Conservation (phyloP, 495 filamentous ascomycete genomes). For the Neurospora sp. region DNA sequence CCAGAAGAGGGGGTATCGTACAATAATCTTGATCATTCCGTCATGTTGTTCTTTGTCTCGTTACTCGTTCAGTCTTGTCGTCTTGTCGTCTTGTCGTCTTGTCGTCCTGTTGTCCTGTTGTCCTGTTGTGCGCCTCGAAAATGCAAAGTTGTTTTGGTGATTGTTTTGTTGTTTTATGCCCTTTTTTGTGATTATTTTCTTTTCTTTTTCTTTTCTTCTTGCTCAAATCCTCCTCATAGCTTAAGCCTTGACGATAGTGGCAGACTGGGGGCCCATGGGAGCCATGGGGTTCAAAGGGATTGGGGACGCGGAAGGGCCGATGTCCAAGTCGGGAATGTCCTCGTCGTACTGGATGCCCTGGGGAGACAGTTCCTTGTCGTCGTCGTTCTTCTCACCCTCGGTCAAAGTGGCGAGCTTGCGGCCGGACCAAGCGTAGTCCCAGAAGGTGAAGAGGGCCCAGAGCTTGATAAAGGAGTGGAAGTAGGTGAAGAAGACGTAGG, state of each 20-base stretch:
- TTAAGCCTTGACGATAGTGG: neutral
- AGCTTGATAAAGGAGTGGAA: slow-evolving; percentile 53
- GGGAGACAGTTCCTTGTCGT: neutral
- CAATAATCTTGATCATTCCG: neutral
- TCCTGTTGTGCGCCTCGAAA: neutral
- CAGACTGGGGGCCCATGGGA: neutral
- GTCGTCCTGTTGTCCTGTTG: neutral
- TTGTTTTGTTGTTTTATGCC: neutral
- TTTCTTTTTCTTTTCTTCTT: neutral
- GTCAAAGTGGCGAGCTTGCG: slow-evolving; percentile 6
- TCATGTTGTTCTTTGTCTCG: neutral
- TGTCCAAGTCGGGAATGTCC: neutral
- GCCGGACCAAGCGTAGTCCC: slow-evolving; percentile 21
- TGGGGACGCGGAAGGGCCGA: neutral
- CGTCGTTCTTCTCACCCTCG: neutral
- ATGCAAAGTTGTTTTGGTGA: neutral
- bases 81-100: neutral
- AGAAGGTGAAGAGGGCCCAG: slow-evolving; percentile 48
- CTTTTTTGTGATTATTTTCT: neutral
- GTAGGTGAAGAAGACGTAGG: slow-evolving; percentile 48
- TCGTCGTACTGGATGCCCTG: neutral
- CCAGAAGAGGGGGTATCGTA: neutral
- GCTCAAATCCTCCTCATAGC: neutral
- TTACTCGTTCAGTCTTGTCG: neutral
- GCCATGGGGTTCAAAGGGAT: neutral